A percentile compares a stretch with the other conserved stretches of the same genome.
These are phyloP conservation scores for Rhytidiadelphus loreus DNA, from an alignment of 225 moss, liverwort and hornwort genomes.

Conservation along the genomic window DNA sequence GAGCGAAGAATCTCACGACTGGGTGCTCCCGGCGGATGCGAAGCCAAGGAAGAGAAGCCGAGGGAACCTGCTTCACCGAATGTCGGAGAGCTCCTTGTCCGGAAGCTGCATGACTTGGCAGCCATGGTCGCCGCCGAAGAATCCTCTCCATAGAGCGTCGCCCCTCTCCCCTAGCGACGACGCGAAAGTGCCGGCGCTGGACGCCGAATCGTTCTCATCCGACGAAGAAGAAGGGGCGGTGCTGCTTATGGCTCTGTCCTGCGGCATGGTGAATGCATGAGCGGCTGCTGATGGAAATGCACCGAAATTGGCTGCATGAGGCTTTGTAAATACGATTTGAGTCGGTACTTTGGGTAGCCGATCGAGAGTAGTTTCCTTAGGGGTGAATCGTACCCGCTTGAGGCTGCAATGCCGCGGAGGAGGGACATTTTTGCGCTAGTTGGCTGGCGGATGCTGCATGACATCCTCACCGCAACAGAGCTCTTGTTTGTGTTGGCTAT, in stretches of 20 bases:
- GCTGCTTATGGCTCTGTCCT: constrained; percentile 45
- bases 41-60: constrained; percentile 25
- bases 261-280: constrained; percentile 28
- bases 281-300: background rate
- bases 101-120: constrained; percentile 57
- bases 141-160: background rate
- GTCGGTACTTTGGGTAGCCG: background rate
- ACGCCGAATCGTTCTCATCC: constrained; percentile 5
- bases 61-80: background rate
- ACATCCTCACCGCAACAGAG: background rate
- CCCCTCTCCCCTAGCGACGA: background rate
- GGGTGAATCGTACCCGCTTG: background rate
- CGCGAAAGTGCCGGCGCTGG: background rate
- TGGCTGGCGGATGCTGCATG: background rate
- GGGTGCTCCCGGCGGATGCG: constrained; percentile 5
- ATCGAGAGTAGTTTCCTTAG: background rate
- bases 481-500: background rate
- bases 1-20: constrained; percentile 14
- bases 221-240: constrained; percentile 48
- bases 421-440: background rate
- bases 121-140: constrained; percentile 9
- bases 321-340: constrained; percentile 32
- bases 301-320: background rate
- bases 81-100: constrained; percentile 20
- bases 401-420: background rate